Conservation (phyloP, 768 basidiomycete genomes). For the Candolleomyces eurysporus region DNA sequence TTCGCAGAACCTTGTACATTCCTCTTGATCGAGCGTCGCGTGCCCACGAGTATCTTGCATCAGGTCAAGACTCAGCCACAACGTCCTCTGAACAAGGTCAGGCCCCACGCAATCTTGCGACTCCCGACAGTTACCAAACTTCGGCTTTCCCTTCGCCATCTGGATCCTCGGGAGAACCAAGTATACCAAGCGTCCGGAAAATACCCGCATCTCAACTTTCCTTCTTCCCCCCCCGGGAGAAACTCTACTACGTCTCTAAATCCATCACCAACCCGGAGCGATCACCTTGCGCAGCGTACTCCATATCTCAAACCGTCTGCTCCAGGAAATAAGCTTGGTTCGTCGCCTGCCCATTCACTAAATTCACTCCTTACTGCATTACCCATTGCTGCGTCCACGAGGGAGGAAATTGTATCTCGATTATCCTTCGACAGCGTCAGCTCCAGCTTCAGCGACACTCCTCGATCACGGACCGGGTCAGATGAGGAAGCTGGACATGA, state of each 20-base stretch:
- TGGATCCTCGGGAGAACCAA: constrained; percentile 13
- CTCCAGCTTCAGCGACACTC: constrained; percentile 38
- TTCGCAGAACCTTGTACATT: constrained; percentile 79
- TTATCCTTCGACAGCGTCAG: constrained; percentile 53
- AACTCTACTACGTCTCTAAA: constrained; percentile 12
- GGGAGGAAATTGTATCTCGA: constrained; percentile 53
- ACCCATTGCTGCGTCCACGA: constrained; percentile 50
- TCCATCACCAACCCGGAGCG: constrained; percentile 9
- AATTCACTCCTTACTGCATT: constrained; percentile 44
- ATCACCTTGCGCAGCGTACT: constrained; percentile 1
- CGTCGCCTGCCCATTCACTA: constrained; percentile 35
- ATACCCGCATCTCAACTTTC: constrained; percentile 51
- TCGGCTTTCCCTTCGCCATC: background rate
- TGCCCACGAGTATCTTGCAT: constrained; percentile 32
- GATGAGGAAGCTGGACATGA: constrained; percentile 42
- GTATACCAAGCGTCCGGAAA: constrained; percentile 35
- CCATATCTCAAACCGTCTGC: constrained; percentile 13
- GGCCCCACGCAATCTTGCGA: background rate
- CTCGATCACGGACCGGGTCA: constrained; percentile 26
- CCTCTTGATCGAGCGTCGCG: constrained; percentile 62
- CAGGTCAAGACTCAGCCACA: constrained; percentile 15
- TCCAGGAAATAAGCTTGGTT: constrained; percentile 24
- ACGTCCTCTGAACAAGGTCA: constrained; percentile 6
- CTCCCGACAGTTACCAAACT: background rate
- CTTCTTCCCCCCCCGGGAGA: constrained; percentile 52